Evolutionary conservation across 306 rosid genomes (phyloP).

Genomic region (Vachellia pachyceras): DNA sequence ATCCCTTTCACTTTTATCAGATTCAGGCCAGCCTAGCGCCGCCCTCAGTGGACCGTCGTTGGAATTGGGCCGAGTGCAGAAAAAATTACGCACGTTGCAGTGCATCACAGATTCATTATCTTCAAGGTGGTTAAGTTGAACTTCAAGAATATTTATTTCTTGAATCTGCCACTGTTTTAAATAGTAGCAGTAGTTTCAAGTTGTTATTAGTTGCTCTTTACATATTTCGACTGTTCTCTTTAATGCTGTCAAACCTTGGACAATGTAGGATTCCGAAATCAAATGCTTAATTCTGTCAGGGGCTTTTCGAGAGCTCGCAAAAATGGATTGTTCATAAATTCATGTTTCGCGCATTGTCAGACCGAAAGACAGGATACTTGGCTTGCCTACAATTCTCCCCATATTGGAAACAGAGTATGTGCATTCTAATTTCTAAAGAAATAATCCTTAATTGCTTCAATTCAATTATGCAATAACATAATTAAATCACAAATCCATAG

Average conservation of each 20-base stretch:
- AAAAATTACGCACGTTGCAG: conserved; percentile 54
- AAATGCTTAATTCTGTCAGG: conserved; percentile 48
- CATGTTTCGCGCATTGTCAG: conserved; percentile 60
- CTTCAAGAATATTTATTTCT: neutral
- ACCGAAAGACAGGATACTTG: conserved; percentile 63
- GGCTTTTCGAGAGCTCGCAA: conserved; percentile 46
- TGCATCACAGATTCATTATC: conserved; percentile 51
- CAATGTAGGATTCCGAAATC: conserved; percentile 50
- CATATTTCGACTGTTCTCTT: conserved; percentile 10
- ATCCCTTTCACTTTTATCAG: conserved; percentile 37
- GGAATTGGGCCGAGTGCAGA: conserved; percentile 56
- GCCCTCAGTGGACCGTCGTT: conserved; percentile 53
- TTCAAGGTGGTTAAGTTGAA: conserved; percentile 44
- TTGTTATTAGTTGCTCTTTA: conserved; percentile 6
- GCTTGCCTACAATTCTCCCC: conserved; percentile 54
- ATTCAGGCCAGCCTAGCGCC: conserved; percentile 60
- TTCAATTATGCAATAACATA: no score
- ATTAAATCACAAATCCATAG: no score
- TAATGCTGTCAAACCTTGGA: conserved; percentile 14
- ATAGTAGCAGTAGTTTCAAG: conserved; percentile 21
- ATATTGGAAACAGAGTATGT: conserved; percentile 55
- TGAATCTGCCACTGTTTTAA: neutral
- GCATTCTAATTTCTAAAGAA: no score
- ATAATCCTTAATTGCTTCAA: no score
- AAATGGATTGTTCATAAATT: conserved; percentile 59